These are phyloP conservation scores for Xylariaceae sp. DNA, from an alignment of 2,329 filamentous ascomycete genomes.

Conservation along the genomic window DNA sequence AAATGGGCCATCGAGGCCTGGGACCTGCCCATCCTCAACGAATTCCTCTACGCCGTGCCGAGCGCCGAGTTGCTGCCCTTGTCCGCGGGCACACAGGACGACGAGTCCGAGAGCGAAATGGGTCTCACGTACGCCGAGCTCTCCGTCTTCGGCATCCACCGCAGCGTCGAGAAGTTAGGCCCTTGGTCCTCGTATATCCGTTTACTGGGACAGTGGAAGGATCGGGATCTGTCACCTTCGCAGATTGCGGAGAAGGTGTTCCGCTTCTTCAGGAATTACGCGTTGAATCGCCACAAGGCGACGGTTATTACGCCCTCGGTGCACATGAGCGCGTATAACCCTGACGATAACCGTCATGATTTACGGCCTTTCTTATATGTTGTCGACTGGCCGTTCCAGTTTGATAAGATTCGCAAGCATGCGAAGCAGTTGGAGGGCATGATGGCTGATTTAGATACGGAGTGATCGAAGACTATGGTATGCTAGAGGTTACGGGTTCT, in stretches of 20 bases:
- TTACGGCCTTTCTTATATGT: slow-evolving; percentile 12
- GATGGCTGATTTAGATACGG: background rate
- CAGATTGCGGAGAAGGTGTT: slow-evolving; percentile 16
- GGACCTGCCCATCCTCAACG: slow-evolving; percentile 7
- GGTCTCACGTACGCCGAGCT: slow-evolving; percentile 15
- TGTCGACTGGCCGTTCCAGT: slow-evolving; percentile 17
- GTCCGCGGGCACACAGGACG: slow-evolving; percentile 15
- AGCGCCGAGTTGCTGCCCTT: slow-evolving; percentile 14
- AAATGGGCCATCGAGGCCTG: slow-evolving; percentile 7
- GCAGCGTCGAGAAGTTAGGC: slow-evolving; percentile 5
- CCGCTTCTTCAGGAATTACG: slow-evolving; percentile 17
- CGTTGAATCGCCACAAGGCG: slow-evolving; percentile 13
- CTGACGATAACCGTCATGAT: slow-evolving; percentile 17
- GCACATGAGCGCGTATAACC: slow-evolving; percentile 17
- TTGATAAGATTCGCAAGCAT: slow-evolving; percentile 11
- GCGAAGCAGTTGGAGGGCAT: background rate
- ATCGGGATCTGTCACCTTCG: slow-evolving; percentile 4
- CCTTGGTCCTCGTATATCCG: slow-evolving; percentile 16
- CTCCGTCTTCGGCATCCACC: slow-evolving; percentile 9
- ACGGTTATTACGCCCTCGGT: slow-evolving; percentile 10
- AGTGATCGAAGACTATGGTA: background rate
- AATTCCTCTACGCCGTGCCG: slow-evolving; percentile 13
- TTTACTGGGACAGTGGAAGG: slow-evolving; percentile 14
- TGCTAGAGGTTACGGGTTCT: background rate
- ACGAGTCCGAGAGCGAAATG: slow-evolving; percentile 18